These are phyloP conservation scores for Hypoxylon sp. DNA, from an alignment of 2,329 filamentous ascomycete genomes.

Conservation along the genomic window DNA sequence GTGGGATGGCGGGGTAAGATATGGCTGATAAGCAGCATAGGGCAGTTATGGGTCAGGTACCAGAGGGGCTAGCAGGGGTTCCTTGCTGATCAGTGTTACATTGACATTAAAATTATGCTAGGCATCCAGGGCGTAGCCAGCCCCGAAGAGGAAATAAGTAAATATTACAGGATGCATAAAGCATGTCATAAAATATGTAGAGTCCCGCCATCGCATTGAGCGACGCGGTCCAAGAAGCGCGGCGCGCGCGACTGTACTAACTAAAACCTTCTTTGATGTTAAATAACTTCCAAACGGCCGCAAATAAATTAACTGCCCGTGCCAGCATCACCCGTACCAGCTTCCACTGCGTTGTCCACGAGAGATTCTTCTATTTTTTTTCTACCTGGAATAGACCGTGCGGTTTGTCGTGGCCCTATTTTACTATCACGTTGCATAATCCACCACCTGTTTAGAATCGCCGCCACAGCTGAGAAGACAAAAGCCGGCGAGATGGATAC, in stretches of 20 bases:
- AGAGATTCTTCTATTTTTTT: background rate
- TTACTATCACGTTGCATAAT: background rate
- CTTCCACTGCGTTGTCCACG: background rate
- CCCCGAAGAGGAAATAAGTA: slow-evolving; percentile 44
- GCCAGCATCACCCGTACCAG: background rate
- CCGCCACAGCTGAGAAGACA: background rate
- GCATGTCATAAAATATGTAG: slow-evolving; percentile 22
- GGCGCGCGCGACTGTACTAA: slow-evolving; percentile 11
- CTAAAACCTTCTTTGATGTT: slow-evolving; percentile 1
- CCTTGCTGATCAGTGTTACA: slow-evolving; percentile 22
- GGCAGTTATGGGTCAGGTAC: slow-evolving; percentile 19
- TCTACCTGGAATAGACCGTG: background rate
- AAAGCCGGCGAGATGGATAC: slow-evolving; percentile 45
- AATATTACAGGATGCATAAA: slow-evolving; percentile 38
- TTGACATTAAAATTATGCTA: slow-evolving; percentile 27
- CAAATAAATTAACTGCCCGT: slow-evolving; percentile 9
- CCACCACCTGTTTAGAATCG: background rate
- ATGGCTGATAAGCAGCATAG: background rate
- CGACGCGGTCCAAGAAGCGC: slow-evolving; percentile 20
- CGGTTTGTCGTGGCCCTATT: background rate
- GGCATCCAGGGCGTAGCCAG: background rate
- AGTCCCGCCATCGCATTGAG: background rate
- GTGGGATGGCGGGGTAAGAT: slow-evolving; percentile 27
- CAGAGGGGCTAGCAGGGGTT: slow-evolving; percentile 31
- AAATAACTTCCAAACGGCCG: background rate